Conservation (phyloP, 1,284 basidiomycete species). For the Cutaneotrichosporon mucoides region DNA sequence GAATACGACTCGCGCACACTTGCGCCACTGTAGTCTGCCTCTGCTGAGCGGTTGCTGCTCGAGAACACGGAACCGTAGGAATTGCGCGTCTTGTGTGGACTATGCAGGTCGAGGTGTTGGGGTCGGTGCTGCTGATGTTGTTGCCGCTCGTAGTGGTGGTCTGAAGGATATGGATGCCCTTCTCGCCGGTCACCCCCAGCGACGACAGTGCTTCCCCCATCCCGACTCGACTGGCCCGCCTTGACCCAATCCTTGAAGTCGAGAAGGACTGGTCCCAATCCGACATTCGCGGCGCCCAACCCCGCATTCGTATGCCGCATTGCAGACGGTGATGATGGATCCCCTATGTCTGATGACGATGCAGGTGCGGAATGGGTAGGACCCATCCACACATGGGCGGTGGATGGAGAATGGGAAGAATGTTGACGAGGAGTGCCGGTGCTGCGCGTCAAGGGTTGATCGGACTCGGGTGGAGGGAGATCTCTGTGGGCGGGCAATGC, state of each 20-base stretch:
- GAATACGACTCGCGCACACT: slow-evolving; percentile 2
- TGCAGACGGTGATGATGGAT: neutral
- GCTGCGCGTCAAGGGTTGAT: neutral
- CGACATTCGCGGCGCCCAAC: slow-evolving; percentile 11
- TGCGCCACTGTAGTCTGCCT: slow-evolving; percentile 1
- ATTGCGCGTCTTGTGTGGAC: neutral
- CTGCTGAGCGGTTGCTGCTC: neutral
- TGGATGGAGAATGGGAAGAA: neutral
- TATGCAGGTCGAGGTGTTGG: neutral
- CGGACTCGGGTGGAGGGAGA: neutral
- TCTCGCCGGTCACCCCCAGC: neutral
- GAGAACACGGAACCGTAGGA: slow-evolving; percentile 1
- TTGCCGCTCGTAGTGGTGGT: neutral
- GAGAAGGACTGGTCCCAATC: slow-evolving; percentile 19
- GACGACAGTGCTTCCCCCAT: neutral
- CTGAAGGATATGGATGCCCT: neutral
- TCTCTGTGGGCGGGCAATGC: neutral
- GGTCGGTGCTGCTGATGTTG: neutral
- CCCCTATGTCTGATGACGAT: slow-evolving; percentile 2
- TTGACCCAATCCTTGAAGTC: slow-evolving; percentile 25
- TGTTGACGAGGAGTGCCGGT: neutral
- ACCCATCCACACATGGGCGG: slow-evolving; percentile 3
- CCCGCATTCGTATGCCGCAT: slow-evolving; percentile 3
- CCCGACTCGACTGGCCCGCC: slow-evolving; percentile 14
- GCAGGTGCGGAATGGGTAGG: neutral